Base-by-base conservation (phyloP, 192 early-diverging fungal species). In the Rhizophagus sp. region DNA sequence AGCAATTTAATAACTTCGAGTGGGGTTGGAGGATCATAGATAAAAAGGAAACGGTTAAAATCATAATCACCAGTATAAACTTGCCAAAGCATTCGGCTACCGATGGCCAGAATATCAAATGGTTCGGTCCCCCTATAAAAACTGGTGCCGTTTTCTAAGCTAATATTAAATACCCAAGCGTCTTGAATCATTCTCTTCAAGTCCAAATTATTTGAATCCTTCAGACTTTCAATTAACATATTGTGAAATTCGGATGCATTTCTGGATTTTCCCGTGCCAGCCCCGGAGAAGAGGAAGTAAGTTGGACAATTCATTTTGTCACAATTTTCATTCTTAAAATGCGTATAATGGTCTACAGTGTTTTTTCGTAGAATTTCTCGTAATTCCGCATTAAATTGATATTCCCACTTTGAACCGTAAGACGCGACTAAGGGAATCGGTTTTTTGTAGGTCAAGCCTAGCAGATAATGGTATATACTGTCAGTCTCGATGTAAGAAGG, bases 181-280 rank as follows among this genome's bases (percentile, higher is more conserved):
- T 78, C 44, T 66, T 66, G 25, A 39, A 78, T 44, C 62, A 27
- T 66, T 11, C 11, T 66, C 33, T 39, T 39, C 76, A 78, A 57
- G 47, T 78, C 76, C 11, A 50, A 30, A 78, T 78, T 17, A 30
- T 71, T 13, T 25, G 27, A n/a, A 30, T 69, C 76, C 22, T 25
- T 33, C 76, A 78, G 41, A 78, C 62, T 68, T 33, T 15, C 0
- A 7, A 78, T 66, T 78, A 44, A 19, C 41, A 57, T 78, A 15
- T 66, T 12, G 63, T 78, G 62, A 66, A 78, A 78, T 71, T 79
- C 78, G 19, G 27, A 41, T 24, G 77, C 77, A 39, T 68, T 78
- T 63, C 77, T 65, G 33, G 77, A 78, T 41, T 79, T 79, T 79
- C 78, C 78, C 6, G 44, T 79, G 15, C 78, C 67, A 71, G 78